A percentile compares a stretch with the other conserved stretches of the same genome.
These are phyloP conservation scores for Fagopyrum esculentum DNA, from an alignment of 148 eudicot species.

Conservation along the genomic window DNA sequence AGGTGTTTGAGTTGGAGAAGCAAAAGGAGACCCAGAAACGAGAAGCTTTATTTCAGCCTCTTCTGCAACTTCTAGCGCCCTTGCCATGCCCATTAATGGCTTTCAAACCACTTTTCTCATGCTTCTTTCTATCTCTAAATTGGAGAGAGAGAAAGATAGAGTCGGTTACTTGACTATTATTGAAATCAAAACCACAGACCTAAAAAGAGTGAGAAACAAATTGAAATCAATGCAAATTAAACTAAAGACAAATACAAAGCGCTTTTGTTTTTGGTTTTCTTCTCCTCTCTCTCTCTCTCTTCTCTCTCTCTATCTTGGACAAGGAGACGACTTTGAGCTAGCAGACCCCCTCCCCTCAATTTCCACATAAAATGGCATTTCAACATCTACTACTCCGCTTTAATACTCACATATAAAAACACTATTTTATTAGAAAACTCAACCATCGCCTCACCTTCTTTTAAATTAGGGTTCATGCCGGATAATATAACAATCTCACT, in stretches of 20 bases:
- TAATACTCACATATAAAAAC: neutral
- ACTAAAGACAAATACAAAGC: constrained; percentile 6
- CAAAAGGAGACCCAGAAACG: neutral
- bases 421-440: no score
- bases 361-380: neutral
- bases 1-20: constrained; percentile 2
- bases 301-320: neutral
- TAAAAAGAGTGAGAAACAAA: neutral
- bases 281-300: neutral
- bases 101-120: constrained; percentile 11
- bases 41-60: constrained; percentile 6
- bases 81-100: constrained; percentile 9
- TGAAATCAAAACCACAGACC: neutral
- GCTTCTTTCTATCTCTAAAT: neutral
- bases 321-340: constrained; percentile 12
- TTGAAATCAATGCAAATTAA: constrained; percentile 1
- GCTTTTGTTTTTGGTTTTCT: constrained; percentile 3
- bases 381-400: neutral
- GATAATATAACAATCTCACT: no score
- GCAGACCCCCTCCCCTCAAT: neutral
- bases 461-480: no score
- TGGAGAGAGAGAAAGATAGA: constrained; percentile 14
- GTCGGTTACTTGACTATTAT: constrained; percentile 8
- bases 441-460: no score
- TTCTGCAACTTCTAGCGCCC: constrained; percentile 10